These are phyloP conservation scores for Lactarius trivialis DNA, from an alignment of 768 basidiomycete species.

Conservation along the genomic window DNA sequence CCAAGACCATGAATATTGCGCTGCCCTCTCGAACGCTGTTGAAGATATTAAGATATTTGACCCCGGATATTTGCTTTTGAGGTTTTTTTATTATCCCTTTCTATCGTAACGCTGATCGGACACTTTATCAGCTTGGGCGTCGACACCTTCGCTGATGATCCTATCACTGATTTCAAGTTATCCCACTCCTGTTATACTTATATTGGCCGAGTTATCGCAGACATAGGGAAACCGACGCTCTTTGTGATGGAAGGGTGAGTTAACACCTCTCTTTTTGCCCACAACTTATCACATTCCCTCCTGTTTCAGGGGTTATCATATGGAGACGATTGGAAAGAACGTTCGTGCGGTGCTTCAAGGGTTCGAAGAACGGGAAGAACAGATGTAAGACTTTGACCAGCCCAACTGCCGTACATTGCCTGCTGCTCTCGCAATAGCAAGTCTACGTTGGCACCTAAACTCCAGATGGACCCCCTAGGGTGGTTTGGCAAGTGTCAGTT, in stretches of 20 bases:
- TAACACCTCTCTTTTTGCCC: neutral
- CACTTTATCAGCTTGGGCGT: constrained; percentile 29
- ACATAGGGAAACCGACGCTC: constrained; percentile 24
- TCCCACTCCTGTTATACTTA: constrained; percentile 26
- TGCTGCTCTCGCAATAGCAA: neutral
- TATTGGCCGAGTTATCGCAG: constrained; percentile 26
- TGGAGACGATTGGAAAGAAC: constrained; percentile 27
- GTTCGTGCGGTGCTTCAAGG: constrained; percentile 28
- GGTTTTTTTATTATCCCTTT: constrained; percentile 20
- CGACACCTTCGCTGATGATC: constrained; percentile 31
- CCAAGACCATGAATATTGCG: constrained; percentile 27
- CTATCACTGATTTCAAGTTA: constrained; percentile 30
- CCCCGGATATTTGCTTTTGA: constrained; percentile 29
- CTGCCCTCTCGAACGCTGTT: constrained; percentile 22
- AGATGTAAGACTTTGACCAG: neutral
- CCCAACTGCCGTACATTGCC: neutral
- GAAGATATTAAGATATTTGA: constrained; percentile 22
- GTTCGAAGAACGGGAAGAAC: constrained; percentile 16
- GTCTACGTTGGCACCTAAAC: neutral
- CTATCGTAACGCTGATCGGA: neutral
- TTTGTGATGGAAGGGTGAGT: constrained; percentile 34
- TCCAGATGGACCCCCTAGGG: neutral
- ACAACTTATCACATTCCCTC: neutral
- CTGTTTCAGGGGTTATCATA: constrained; percentile 27
- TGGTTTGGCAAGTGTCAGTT: neutral